Percentiles rank a stretch among this genome's conserved stretches.
Conservation (phyloP, 169 alveolate species). For the Eimeria acervulina region DNA sequence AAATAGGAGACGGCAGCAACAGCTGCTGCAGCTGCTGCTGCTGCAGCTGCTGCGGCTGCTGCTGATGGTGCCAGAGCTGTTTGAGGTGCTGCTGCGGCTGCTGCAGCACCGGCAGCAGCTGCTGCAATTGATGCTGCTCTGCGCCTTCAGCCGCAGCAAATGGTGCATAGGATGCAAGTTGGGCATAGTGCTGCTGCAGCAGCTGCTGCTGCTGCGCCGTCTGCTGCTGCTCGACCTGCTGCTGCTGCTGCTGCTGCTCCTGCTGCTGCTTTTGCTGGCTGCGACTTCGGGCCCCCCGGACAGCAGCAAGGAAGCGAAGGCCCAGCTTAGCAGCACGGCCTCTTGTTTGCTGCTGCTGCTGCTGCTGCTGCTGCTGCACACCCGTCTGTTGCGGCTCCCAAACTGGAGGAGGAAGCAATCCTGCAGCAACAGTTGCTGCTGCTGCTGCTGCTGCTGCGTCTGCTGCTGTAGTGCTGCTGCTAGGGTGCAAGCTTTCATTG, state of each 20-base stretch:
- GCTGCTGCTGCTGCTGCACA: conserved; percentile 1
- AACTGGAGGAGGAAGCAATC: background rate
- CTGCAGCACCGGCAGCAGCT: conserved; percentile 2
- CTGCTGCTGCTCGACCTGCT: conserved; percentile 32
- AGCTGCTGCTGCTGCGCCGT: background rate
- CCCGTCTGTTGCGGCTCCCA: conserved; percentile 10
- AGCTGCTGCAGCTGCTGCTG: conserved; percentile 37
- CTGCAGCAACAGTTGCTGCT: conserved; percentile 19
- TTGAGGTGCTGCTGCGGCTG: too few species aligned
- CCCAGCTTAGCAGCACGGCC: background rate
- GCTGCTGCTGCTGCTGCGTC: background rate
- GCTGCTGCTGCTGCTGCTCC: conserved; percentile 18
- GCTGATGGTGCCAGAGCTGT: too few species aligned
- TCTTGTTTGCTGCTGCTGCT: background rate
- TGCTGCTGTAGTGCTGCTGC: background rate
- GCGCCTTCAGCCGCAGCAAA: background rate
- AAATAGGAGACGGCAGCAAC: background rate
- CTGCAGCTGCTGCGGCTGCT: background rate
- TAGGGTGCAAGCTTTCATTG: too few species aligned
- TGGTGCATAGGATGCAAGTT: background rate
- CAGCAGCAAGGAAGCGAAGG: conserved; percentile 48
- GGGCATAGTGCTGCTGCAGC: background rate
- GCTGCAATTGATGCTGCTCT: background rate
- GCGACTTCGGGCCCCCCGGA: background rate
- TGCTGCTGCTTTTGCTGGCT: background rate